Conservation (phyloP, 208 protist genomes). For the Acanthamoeba triangularis region DNA sequence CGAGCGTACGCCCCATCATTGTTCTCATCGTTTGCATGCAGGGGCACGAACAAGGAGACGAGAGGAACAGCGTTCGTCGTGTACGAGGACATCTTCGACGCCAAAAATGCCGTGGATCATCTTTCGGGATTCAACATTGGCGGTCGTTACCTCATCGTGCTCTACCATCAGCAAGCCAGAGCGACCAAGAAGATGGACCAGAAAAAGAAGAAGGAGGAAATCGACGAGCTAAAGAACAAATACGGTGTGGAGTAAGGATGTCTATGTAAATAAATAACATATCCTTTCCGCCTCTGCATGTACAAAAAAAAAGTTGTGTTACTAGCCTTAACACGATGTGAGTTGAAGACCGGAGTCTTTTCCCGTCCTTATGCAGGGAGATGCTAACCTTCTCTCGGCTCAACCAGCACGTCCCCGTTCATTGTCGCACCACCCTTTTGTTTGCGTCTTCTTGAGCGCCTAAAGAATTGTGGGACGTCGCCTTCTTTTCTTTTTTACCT, state of each 20-base stretch:
- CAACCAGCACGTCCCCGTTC: constrained; percentile 40
- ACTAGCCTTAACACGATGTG: constrained; percentile 65
- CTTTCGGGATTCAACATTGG: constrained; percentile 94
- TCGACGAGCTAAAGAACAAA: constrained; percentile 66
- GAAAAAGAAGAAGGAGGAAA: constrained; percentile 74
- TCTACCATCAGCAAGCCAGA: constrained; percentile 66
- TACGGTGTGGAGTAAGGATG: constrained; percentile 28
- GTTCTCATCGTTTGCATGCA: constrained; percentile 28
- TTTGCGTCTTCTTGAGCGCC: background rate
- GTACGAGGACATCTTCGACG: constrained; percentile 96
- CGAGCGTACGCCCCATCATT: too few relatives aligned
- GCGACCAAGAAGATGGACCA: constrained; percentile 66
- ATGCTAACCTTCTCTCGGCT: constrained; percentile 73
- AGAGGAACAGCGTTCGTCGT: constrained; percentile 95
- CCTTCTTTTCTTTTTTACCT: too few relatives aligned
- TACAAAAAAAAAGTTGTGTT: constrained; percentile 28
- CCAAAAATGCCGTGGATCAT: constrained; percentile 95
- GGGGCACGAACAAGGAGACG: constrained; percentile 91
- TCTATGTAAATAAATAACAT: background rate
- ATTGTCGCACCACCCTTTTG: background rate
- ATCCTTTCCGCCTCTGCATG: background rate
- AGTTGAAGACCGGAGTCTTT: constrained; percentile 72
- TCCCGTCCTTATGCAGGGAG: constrained; percentile 71
- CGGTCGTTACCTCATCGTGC: constrained; percentile 80
- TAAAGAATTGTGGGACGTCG: too few relatives aligned